Evolutionary conservation across 192 early-diverging fungal species (phyloP).

Genomic region (Coemansia sp.): DNA sequence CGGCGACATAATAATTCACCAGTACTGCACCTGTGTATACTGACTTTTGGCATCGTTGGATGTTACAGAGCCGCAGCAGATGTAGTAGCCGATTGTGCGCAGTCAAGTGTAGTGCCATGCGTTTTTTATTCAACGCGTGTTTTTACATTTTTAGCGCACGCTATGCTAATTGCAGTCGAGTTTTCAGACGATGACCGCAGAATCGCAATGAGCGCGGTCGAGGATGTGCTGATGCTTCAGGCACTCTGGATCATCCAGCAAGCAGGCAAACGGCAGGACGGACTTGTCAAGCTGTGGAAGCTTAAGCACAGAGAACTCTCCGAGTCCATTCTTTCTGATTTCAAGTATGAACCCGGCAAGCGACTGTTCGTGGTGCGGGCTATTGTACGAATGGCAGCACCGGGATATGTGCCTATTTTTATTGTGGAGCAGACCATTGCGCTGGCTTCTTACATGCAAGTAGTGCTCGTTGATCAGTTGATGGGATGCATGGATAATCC

Average conservation of each 20-base stretch:
- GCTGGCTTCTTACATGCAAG: neutral
- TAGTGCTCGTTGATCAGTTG: neutral
- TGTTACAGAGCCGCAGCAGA: neutral
- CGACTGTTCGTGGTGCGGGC: conserved; percentile 21
- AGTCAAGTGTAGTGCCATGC: neutral
- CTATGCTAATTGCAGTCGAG: neutral
- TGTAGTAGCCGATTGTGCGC: neutral
- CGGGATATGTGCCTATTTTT: conserved; percentile 12
- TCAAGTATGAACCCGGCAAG: conserved; percentile 12
- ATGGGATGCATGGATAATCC: conserved; percentile 8
- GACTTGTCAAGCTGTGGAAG: neutral
- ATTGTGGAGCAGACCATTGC: conserved; percentile 10
- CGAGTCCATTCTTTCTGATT: neutral
- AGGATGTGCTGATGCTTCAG: neutral
- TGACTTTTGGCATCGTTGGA: neutral
- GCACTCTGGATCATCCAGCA: neutral
- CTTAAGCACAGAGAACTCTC: neutral
- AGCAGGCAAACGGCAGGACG: neutral
- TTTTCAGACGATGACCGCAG: neutral
- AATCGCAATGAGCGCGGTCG: neutral
- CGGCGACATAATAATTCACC: neutral
- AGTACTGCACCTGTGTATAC: neutral
- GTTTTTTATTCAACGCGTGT: neutral
- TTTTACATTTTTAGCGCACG: neutral
- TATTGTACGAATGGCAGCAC: conserved; percentile 11